Percentiles rank a stretch among this genome's conserved stretches.
phyloP scores from a whole-genome alignment of 1,284 basidiomycete species.

The Cryptococcus sp. region DNA sequence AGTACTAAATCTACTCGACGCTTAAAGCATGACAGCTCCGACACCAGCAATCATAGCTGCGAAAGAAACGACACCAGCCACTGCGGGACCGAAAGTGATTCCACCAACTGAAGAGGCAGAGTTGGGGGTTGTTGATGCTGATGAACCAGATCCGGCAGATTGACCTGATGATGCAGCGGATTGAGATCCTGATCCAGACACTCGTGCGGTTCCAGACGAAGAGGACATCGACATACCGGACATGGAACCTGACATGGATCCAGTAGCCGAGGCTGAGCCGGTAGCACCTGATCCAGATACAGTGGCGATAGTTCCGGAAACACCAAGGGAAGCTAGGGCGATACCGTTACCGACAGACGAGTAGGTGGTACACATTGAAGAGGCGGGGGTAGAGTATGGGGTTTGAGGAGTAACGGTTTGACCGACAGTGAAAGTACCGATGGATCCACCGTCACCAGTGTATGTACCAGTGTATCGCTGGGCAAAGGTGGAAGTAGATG shows the following conservation, averaged over 20 bases:
- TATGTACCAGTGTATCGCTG: slow-evolving; percentile 48
- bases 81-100: background rate
- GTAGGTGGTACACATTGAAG: slow-evolving; percentile 47
- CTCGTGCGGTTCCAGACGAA: slow-evolving; percentile 2
- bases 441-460: slow-evolving; percentile 20
- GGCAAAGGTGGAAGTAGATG: slow-evolving; percentile 45
- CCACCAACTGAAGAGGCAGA: background rate
- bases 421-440: slow-evolving; percentile 31
- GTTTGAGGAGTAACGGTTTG: slow-evolving; percentile 38
- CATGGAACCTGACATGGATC: slow-evolving; percentile 7
- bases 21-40: slow-evolving; percentile 1
- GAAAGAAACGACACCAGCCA: background rate
- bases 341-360: slow-evolving; percentile 42
- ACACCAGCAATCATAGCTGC: background rate
- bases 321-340: slow-evolving; percentile 25
- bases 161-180: background rate
- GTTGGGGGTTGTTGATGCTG: background rate
- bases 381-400: slow-evolving; percentile 36
- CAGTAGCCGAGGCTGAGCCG: background rate
- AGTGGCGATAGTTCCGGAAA: slow-evolving; percentile 16
- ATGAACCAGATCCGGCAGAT: background rate
- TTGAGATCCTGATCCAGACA: background rate
- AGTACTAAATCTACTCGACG: background rate
- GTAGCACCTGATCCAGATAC: slow-evolving; percentile 14
- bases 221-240: slow-evolving; percentile 10